Base-by-base conservation (phyloP, 148 eudicot genomes). In the Vaccinium myrtillus region DNA sequence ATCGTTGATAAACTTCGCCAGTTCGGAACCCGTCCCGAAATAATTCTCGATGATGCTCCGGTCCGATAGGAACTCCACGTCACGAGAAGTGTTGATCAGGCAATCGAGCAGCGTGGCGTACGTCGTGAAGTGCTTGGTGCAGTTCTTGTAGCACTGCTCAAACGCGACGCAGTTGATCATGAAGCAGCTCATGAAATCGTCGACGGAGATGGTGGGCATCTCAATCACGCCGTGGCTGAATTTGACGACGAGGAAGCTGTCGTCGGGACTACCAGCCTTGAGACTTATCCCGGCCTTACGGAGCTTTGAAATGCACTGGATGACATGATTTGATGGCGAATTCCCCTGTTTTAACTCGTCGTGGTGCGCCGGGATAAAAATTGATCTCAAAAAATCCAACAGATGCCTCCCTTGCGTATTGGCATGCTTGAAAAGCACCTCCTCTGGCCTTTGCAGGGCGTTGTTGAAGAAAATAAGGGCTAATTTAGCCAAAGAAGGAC, bases 121-220 rank as follows among this genome's bases (percentile, higher is more conserved):
- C 0, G 98, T 89, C 1, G 98, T 95, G 88, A 94, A 89, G 81
- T 94, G 91, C 46, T 87, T 93, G 0, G 96, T 87, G 69, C 91
- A 84, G 3, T 54, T 75, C 14, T 82, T 83, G 73, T 90, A 89
- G 53, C 95, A 93, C 82, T 93, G 98, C 83, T 95, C 96, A 39
- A 88, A 93, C 0, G 95, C 95, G 10, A 95, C 92, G 19, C 92
- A 93, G 67, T 94, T 95, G 1, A 92, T 77, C 49, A 95, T 46
- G 79, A 94, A 91, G 0, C 92, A 84, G 86, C 92, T 88, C 94
- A 91, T 90, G 88, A 95, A 94, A 53, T 91, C 93, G 79, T 95
- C 98, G 1, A 95, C 18, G 8, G 93, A 77, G 1, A 94, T 78
- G 4, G 89, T 82, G 10, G 99, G 95, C 98, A 96, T 96, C 73